Base-by-base conservation (phyloP, 2,329 filamentous ascomycete species). In the Microdochium bolleyi region DNA sequence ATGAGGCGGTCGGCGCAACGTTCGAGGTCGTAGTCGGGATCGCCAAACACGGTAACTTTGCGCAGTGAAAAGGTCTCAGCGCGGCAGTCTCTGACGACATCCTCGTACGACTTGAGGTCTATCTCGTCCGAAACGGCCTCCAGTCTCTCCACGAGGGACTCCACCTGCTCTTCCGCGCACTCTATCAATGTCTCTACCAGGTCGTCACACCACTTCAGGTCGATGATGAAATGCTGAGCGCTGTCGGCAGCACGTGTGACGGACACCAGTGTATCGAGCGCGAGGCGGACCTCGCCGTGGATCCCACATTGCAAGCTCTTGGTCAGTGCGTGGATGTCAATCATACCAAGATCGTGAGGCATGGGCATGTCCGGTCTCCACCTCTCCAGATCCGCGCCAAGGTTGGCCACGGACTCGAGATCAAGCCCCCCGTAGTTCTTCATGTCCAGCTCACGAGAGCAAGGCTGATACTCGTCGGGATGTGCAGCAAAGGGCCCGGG, bases 271-370 rank as follows among this genome's bases (percentile, higher is more conserved):
- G 88, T 89, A 67, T 97, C 94, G 48, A 99, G 74, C 2, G 92
- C 92, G 56, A 96, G 72, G 10, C 92, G 84, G n/a, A 96, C 86
- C 70, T 99, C 94, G 4, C 84, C 85, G 61, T 91, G 86, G 46
- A 97, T 88, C 1, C 92, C 92, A 52, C 88, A 95, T 64, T 96
- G 91, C 37, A 99, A 74, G 62, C 90, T 91, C 74, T 91, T 87
- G 1, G 87, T 96, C 41, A 99, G 77, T 21, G 92, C 91, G 59
- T 92, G 87, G 25, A 97, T 86, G 63, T 99, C 92, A 57, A 97
- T 88, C 21, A 90, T 80, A 9, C 92, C 94, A 51, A 97, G 77
- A 61, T 97, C 92, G 22, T 79, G 74, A 19, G 91, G 77, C 2
- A 77, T 73, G 0, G 94, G 92, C 37, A 91, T 77, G 53, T 88